These are phyloP conservation scores for Metarhizium humberi DNA, from an alignment of 2,329 filamentous ascomycete genomes.

Conservation along the genomic window DNA sequence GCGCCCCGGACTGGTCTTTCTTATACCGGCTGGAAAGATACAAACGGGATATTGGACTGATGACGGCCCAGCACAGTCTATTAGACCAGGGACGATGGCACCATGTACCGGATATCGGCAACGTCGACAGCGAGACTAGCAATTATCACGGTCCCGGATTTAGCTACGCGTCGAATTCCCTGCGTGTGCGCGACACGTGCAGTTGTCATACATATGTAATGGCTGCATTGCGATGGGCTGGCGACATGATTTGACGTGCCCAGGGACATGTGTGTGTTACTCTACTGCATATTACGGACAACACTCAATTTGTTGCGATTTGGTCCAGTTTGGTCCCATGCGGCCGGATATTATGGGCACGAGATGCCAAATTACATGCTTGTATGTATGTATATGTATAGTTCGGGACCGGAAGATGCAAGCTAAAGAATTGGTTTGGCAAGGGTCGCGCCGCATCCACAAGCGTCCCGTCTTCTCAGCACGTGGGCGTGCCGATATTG, in stretches of 20 bases:
- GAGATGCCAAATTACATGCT: too few relatives aligned
- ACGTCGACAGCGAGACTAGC: not conserved
- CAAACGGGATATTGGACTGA: too few relatives aligned
- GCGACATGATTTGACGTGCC: too few relatives aligned
- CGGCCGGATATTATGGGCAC: too few relatives aligned
- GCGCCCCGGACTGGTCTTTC: too few relatives aligned
- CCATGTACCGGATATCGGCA: not conserved
- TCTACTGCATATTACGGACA: too few relatives aligned
- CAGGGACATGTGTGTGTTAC: too few relatives aligned
- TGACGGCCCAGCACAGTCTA: too few relatives aligned
- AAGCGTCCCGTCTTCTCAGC: not conserved
- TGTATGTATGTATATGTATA: not conserved
- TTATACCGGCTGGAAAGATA: too few relatives aligned
- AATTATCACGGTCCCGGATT: not conserved
- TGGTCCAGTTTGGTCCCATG: too few relatives aligned
- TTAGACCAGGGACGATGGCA: too few relatives aligned
- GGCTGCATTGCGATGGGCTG: not conserved
- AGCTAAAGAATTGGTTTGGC: not conserved
- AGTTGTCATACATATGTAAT: not conserved
- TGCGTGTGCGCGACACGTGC: not conserved
- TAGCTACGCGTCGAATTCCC: not conserved
- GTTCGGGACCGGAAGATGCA: not conserved
- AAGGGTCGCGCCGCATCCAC: not conserved
- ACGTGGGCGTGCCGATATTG: not conserved
- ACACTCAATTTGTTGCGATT: too few relatives aligned